Percentiles rank a stretch among this genome's conserved stretches.
These are phyloP conservation scores for Bretschneidera sinensis DNA, from an alignment of 345 rosid genomes.

Conservation along the genomic window DNA sequence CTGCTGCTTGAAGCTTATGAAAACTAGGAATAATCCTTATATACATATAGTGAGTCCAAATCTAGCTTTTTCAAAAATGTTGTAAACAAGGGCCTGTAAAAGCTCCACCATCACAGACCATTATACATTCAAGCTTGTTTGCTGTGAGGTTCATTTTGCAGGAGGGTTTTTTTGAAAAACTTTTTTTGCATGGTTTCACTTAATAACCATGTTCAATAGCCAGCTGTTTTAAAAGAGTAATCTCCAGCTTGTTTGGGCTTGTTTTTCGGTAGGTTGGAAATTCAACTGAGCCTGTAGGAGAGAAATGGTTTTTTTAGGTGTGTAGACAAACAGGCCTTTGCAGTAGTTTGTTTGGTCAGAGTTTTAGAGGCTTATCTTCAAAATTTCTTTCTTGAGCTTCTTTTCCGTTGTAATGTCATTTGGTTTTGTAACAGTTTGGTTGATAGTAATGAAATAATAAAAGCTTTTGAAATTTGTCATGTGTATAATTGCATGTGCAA, in stretches of 20 bases:
- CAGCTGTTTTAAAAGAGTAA: constrained; percentile 33
- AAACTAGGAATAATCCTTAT: constrained; percentile 8
- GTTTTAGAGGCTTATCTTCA: constrained; percentile 27
- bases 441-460: too few species aligned
- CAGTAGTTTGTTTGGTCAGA: constrained; percentile 8
- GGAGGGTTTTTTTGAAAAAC: constrained; percentile 26
- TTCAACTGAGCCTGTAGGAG: constrained; percentile 19
- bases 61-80: background rate
- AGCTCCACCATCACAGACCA: constrained; percentile 28
- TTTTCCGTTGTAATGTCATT: constrained; percentile 16
- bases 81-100: constrained; percentile 20
- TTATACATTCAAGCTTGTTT: constrained; percentile 20
- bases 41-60: background rate
- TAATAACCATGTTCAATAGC: constrained; percentile 30
- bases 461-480: too few species aligned
- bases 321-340: constrained; percentile 18
- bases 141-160: constrained; percentile 41
- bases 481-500: too few species aligned
- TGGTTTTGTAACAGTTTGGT: too few species aligned
- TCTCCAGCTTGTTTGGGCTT: constrained; percentile 29
- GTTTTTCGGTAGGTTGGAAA: constrained; percentile 19
- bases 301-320: constrained; percentile 20
- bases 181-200: constrained; percentile 31
- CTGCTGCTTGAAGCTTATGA: too few species aligned
- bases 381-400: constrained; percentile 14